phyloP scores from a whole-genome alignment of 169 alveolate genomes.

The Perkinsus marinus region DNA sequence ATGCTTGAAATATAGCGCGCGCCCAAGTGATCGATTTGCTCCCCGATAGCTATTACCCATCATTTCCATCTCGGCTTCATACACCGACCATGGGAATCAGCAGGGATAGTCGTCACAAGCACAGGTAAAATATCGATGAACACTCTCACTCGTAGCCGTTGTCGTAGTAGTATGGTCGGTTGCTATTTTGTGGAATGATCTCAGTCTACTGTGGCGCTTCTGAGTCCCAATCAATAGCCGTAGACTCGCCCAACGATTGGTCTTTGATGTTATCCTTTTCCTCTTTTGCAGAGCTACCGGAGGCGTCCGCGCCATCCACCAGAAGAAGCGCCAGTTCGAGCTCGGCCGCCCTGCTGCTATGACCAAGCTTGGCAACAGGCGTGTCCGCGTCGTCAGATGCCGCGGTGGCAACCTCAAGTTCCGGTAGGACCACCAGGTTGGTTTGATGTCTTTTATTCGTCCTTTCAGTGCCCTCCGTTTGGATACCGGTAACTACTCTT shows the following conservation, averaged over 20 bases:
- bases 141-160: no score
- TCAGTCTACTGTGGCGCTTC: no score
- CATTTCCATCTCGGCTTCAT: neutral
- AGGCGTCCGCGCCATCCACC: constrained; percentile 96
- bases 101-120: constrained; percentile 96
- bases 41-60: neutral
- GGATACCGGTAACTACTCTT: constrained; percentile 91
- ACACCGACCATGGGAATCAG: constrained; percentile 87
- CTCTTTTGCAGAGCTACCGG: constrained; percentile 91
- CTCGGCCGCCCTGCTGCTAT: constrained; percentile 96
- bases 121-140: no score
- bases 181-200: no score
- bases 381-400: constrained; percentile 87
- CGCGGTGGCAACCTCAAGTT: constrained; percentile 91
- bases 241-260: no score
- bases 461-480: constrained; percentile 89
- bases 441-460: neutral
- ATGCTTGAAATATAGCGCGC: neutral
- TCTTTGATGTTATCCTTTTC: neutral
- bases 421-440: neutral
- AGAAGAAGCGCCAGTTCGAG: constrained; percentile 97
- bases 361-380: constrained; percentile 87
- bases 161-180: no score
- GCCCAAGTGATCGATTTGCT: neutral
- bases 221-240: no score